phyloP scores from a whole-genome alignment of 306 rosid genomes.

The Quercus robur region DNA sequence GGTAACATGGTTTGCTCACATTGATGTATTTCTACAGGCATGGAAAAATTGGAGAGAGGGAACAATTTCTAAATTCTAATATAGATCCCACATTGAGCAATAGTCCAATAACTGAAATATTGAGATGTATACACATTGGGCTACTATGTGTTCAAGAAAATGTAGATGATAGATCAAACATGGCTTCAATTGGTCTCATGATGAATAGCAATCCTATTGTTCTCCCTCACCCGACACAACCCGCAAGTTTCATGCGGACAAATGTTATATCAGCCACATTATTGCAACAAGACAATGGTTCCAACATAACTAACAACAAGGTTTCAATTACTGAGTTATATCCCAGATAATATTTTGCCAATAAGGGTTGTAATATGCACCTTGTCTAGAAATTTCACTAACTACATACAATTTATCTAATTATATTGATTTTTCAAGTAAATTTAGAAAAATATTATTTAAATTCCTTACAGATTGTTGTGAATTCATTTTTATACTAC shows the following conservation, averaged over 20 bases:
- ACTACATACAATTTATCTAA: too few relatives aligned
- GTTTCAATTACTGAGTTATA: background rate
- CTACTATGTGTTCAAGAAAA: constrained; percentile 32
- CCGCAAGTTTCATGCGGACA: background rate
- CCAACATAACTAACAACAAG: background rate
- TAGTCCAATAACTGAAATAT: constrained; percentile 18
- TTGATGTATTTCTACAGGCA: constrained; percentile 4
- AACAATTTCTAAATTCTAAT: background rate
- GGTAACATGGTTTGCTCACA: too few relatives aligned
- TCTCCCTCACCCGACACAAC: background rate
- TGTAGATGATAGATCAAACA: constrained; percentile 16
- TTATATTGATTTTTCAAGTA: too few relatives aligned
- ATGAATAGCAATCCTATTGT: constrained; percentile 6
- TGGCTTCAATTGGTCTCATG: constrained; percentile 26
- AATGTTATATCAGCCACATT: too few relatives aligned
- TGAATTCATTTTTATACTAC: too few relatives aligned
- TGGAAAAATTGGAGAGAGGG: constrained; percentile 30
- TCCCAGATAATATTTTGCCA: background rate
- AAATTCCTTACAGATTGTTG: too few relatives aligned
- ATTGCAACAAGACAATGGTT: too few relatives aligned
- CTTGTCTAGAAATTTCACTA: too few relatives aligned
- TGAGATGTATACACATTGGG: constrained; percentile 26
- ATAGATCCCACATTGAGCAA: constrained; percentile 10
- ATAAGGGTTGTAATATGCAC: too few relatives aligned
- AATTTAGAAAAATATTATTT: too few relatives aligned